Evolutionary conservation across 768 basidiomycete genomes (phyloP), one percentile per base, ranked within the genome.

Genomic region (Amanita rimosa): DNA sequence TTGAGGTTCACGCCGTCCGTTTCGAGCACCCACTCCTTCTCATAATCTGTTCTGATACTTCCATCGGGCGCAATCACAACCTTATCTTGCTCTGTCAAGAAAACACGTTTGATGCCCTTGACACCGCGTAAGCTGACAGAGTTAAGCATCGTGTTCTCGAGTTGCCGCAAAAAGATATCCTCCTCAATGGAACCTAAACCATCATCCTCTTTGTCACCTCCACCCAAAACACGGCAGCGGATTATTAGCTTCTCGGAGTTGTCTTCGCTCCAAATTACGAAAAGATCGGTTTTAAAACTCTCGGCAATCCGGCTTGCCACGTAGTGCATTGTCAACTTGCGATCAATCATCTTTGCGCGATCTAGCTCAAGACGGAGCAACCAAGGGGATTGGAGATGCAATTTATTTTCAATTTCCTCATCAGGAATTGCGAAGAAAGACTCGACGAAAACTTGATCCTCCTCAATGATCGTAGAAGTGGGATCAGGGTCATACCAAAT

Each of bases 381-480:
- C 96, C 96, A 99, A 0, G 94, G 93, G 1, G 96, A 98, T 62
- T 94, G 90, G 1, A 92, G 72, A 55, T 91, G 85, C 2, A 96
- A 69, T 60, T 95, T 95, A 16, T 79, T 75, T 62, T 95, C 91
- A 51, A 95, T 85, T 44, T 94, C 90, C 61, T 97, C 93, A 57
- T 98, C 96, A 5, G 96, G 96, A 61, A 98, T 98, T 48, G 94
- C 95, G 64, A 98, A 99, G 87, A 97, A 97, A 0, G 93, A 93
- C 59, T 96, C 91, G 49, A 99, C 96, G 61, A 99, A 98, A 19
- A 93, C 80, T 19, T 78, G 70, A 64, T 99, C 96, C 56, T 98
- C 96, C 55, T 95, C 93, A 63, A 99, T 96, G 64, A 95, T 85
- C 24, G 96, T 98, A 0, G 85, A 78, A 6, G 74, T 80, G 14